A percentile compares a stretch with the other conserved stretches of the same genome.
phyloP scores from a whole-genome alignment of 805 yeast genomes.

The Spathaspora gorwiae region DNA sequence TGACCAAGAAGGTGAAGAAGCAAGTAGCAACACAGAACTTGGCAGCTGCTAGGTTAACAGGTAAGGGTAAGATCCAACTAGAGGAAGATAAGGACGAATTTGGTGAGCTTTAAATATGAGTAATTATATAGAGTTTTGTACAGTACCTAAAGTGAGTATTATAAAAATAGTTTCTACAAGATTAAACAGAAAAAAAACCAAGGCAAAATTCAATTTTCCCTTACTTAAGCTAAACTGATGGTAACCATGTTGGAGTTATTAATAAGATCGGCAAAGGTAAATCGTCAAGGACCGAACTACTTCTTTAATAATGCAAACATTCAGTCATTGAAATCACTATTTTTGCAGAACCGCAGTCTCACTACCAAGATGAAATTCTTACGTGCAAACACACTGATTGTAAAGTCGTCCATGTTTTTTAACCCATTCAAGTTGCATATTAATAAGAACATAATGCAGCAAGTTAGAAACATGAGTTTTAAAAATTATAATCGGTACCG shows the following conservation, averaged over 20 bases:
- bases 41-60: constrained; percentile 63
- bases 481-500: constrained; percentile 27
- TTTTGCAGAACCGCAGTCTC: not conserved
- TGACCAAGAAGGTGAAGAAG: constrained; percentile 79
- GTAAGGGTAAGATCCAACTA: constrained; percentile 70
- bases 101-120: constrained; percentile 2
- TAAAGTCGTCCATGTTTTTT: constrained; percentile 14
- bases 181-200: no score
- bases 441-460: constrained; percentile 2
- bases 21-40: constrained; percentile 77
- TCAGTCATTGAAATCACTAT: constrained; percentile 5
- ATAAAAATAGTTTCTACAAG: not conserved
- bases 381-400: constrained; percentile 7
- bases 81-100: constrained; percentile 44
- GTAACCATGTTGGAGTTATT: not conserved
- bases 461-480: constrained; percentile 21
- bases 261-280: not conserved
- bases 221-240: no score
- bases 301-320: constrained; percentile 14
- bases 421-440: constrained; percentile 1
- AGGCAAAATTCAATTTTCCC: no score
- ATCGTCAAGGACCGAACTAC: constrained; percentile 1
- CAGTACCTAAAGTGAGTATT: not conserved
- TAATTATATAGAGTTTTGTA: not conserved
- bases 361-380: not conserved